phyloP scores from a whole-genome alignment of 2,329 filamentous ascomycete genomes.

The Diaporthe humulicola region DNA sequence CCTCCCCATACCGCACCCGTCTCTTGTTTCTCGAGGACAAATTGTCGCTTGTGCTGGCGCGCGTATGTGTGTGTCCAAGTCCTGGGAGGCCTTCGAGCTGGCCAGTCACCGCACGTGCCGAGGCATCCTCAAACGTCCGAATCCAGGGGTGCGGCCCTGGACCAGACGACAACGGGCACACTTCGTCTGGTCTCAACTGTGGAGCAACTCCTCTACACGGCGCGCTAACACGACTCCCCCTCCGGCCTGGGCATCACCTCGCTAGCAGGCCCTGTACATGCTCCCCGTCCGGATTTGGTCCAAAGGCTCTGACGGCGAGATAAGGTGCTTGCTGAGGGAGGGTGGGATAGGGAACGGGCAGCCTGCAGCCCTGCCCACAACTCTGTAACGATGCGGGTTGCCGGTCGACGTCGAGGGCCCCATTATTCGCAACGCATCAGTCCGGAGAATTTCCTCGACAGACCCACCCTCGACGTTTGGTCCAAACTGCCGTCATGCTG shows the following conservation, averaged over 20 bases:
- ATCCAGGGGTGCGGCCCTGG: conserved; percentile 6
- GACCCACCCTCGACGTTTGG: conserved; percentile 17
- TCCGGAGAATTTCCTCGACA: conserved; percentile 19
- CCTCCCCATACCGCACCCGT: neutral
- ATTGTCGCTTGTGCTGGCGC: neutral
- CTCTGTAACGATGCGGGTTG: conserved; percentile 26
- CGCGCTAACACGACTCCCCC: neutral
- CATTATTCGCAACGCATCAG: neutral
- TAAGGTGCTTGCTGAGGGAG: conserved; percentile 5
- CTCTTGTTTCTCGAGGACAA: conserved; percentile 8
- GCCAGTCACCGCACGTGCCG: conserved; percentile 19
- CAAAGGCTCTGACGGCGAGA: conserved; percentile 20
- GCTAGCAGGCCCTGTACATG: conserved; percentile 2
- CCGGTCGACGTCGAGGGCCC: conserved; percentile 12
- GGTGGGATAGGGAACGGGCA: neutral
- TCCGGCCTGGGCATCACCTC: neutral
- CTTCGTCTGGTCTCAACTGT: conserved; percentile 35
- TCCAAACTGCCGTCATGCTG: conserved; percentile 19
- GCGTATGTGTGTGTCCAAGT: neutral
- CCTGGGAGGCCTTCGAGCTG: conserved; percentile 16
- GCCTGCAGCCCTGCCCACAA: conserved; percentile 12
- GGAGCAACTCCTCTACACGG: conserved; percentile 14
- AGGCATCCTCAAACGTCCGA: conserved; percentile 11
- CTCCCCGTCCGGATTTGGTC: conserved; percentile 18
- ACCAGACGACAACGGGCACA: conserved; percentile 29